These are phyloP conservation scores for Thraustochytrium sp. DNA, from an alignment of 352 stramenopile species.

Conservation along the genomic window DNA sequence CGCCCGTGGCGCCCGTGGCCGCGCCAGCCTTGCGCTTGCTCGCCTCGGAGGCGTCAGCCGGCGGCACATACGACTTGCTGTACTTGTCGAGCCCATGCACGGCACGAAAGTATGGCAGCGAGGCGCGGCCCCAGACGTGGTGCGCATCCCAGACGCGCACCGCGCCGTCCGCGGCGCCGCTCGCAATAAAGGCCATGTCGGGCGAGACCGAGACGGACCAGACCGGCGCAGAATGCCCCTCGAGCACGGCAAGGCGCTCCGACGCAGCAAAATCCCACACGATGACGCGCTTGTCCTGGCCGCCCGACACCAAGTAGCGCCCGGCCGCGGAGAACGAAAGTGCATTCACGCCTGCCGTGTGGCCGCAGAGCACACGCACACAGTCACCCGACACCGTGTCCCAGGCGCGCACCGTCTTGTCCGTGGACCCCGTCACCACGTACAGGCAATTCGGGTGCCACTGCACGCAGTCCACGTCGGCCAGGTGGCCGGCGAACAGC, in stretches of 20 bases:
- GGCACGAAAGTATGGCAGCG: not conserved
- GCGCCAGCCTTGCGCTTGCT: not conserved
- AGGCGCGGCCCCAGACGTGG: slow-evolving; percentile 13
- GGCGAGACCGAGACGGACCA: slow-evolving; percentile 5
- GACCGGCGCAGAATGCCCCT: slow-evolving; percentile 3
- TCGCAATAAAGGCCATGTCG: not conserved
- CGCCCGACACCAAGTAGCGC: slow-evolving; percentile 65
- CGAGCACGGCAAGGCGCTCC: slow-evolving; percentile 71
- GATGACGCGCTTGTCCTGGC: slow-evolving; percentile 79
- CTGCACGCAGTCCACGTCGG: slow-evolving; percentile 76
- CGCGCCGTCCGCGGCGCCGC: not conserved
- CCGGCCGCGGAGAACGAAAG: slow-evolving; percentile 81
- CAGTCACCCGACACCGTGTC: slow-evolving; percentile 85
- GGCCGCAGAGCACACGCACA: slow-evolving; percentile 81
- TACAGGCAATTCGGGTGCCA: slow-evolving; percentile 95
- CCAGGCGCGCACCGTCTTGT: slow-evolving; percentile 88
- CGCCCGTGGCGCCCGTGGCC: not conserved
- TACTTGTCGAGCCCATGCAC: not conserved
- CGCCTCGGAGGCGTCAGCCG: not conserved
- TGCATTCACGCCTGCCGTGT: slow-evolving; percentile 73
- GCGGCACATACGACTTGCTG: not conserved
- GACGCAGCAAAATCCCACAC: slow-evolving; percentile 85
- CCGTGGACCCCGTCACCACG: slow-evolving; percentile 80
- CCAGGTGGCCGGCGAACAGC: slow-evolving; percentile 85
- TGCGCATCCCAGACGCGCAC: slow-evolving; percentile 28